phyloP scores from a whole-genome alignment of 768 basidiomycete species.

The Boletus rex-veris region DNA sequence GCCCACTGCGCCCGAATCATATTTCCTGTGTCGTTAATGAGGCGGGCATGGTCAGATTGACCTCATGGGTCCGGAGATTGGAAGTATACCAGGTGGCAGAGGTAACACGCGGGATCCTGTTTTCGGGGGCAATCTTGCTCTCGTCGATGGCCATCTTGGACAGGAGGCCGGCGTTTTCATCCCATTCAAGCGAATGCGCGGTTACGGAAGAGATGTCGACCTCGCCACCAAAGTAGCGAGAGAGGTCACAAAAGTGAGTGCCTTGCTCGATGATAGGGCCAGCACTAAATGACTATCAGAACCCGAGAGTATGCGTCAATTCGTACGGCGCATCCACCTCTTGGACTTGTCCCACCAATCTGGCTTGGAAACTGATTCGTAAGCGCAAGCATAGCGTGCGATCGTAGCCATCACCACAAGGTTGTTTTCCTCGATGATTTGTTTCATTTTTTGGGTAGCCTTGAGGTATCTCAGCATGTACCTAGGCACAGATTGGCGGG shows the following conservation, averaged over 20 bases:
- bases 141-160: conserved; percentile 84
- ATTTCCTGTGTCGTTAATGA: conserved; percentile 63
- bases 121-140: conserved; percentile 74
- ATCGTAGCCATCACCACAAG: conserved; percentile 95
- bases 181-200: conserved; percentile 90
- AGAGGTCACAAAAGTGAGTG: conserved; percentile 96
- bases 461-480: conserved; percentile 94
- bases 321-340: conserved; percentile 51
- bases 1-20: conserved; percentile 91
- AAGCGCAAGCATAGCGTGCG: conserved; percentile 90
- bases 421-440: conserved; percentile 90
- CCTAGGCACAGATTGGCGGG: conserved; percentile 34
- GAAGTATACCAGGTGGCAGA: conserved; percentile 75
- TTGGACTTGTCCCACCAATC: conserved; percentile 96
- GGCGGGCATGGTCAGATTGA: conserved; percentile 11
- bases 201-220: conserved; percentile 77
- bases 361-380: conserved; percentile 71
- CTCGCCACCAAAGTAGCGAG: conserved; percentile 95
- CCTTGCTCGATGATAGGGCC: conserved; percentile 89
- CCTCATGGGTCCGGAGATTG: conserved; percentile 19
- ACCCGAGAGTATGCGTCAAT: background rate
- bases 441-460: conserved; percentile 95
- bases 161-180: conserved; percentile 83
- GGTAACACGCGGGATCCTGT: conserved; percentile 92
- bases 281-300: conserved; percentile 38